These are phyloP conservation scores for Blastocladiella emersonii DNA, from an alignment of 371 early-diverging fungal species.

Conservation along the genomic window DNA sequence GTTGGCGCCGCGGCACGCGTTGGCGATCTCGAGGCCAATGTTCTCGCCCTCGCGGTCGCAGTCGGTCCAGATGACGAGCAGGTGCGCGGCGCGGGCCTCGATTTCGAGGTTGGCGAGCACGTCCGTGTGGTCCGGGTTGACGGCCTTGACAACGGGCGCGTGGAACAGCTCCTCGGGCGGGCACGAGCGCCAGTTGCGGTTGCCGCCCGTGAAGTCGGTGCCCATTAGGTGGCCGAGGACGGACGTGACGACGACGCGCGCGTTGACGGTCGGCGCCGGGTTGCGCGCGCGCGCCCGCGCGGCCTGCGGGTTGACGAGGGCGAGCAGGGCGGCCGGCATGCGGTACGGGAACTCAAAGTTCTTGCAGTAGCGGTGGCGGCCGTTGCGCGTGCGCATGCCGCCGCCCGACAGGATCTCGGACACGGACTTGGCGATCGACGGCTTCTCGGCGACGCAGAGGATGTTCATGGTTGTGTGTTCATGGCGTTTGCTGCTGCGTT, in stretches of 20 bases:
- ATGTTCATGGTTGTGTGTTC: constrained; percentile 49
- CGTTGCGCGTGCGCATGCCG: constrained; percentile 17
- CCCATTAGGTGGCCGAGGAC: constrained; percentile 66
- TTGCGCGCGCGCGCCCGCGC: background rate
- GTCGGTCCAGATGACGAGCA: constrained; percentile 98
- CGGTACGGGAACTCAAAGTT: constrained; percentile 65
- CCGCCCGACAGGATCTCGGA: constrained; percentile 57
- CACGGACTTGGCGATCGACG: constrained; percentile 88
- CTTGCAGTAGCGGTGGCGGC: constrained; percentile 47
- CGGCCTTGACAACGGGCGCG: constrained; percentile 30
- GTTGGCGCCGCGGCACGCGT: constrained; percentile 50
- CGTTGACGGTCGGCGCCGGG: background rate
- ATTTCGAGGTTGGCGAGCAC: constrained; percentile 32
- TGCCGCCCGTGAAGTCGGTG: constrained; percentile 41
- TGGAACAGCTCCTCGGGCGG: constrained; percentile 50
- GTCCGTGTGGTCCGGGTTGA: constrained; percentile 7
- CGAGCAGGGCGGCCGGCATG: constrained; percentile 7
- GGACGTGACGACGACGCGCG: constrained; percentile 62
- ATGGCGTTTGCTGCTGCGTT: no score
- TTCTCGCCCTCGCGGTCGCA: constrained; percentile 99
- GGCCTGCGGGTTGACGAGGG: no score
- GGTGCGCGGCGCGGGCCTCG: constrained; percentile 43
- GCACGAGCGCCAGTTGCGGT: constrained; percentile 44
- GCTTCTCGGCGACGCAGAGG: constrained; percentile 98
- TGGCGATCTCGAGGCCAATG: constrained; percentile 80